Conservation (phyloP, 768 basidiomycete genomes). For the Pleurotus pulmonarius region DNA sequence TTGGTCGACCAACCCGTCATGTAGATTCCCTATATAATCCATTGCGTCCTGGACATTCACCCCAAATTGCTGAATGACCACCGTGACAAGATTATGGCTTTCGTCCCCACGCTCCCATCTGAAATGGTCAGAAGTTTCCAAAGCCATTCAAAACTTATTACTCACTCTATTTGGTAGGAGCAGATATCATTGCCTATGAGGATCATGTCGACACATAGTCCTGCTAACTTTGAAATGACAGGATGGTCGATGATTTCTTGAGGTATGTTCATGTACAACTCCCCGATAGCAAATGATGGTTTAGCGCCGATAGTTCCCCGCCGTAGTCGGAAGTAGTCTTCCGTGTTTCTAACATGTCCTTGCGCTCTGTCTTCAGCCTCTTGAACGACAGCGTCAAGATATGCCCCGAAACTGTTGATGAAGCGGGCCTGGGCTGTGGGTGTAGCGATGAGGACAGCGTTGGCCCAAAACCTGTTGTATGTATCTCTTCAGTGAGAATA, state of each 20-base stretch:
- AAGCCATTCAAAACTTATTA: background rate
- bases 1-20: conserved; percentile 28
- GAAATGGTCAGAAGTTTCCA: background rate
- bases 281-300: conserved; percentile 32
- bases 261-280: conserved; percentile 33
- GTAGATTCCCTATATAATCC: conserved; percentile 30
- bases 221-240: conserved; percentile 24
- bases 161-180: conserved; percentile 23
- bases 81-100: conserved; percentile 41
- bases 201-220: conserved; percentile 25
- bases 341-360: conserved; percentile 28
- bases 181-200: conserved; percentile 29
- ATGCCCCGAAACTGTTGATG: conserved; percentile 29
- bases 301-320: conserved; percentile 35
- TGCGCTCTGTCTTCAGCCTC: conserved; percentile 36
- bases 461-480: conserved; percentile 28
- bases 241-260: conserved; percentile 38
- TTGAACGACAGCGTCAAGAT: conserved; percentile 31
- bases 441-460: conserved; percentile 18
- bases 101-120: conserved; percentile 26
- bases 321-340: conserved; percentile 35
- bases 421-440: conserved; percentile 26
- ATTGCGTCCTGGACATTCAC: conserved; percentile 35
- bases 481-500: too few relatives aligned
- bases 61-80: conserved; percentile 43